Conservation (phyloP, 805 yeast genomes). For the Trichomonascus vanleenenianus region DNA sequence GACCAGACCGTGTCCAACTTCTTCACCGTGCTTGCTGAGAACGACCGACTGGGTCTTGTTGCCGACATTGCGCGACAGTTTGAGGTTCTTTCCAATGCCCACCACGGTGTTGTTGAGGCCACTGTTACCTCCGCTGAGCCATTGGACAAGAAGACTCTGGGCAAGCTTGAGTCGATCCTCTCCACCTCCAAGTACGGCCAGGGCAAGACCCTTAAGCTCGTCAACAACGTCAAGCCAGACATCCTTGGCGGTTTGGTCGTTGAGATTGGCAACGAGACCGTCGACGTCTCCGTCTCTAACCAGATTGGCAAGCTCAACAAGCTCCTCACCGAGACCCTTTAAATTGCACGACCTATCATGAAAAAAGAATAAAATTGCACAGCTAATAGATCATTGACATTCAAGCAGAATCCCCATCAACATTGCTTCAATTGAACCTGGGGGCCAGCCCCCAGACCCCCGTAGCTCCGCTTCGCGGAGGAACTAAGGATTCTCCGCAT, state of each 20-base stretch:
- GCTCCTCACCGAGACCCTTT: conserved; percentile 78
- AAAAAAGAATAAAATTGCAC: no score
- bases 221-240: conserved; percentile 79
- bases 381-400: no score
- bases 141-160: conserved; percentile 71
- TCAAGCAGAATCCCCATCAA: no score
- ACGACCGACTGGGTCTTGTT: conserved; percentile 81
- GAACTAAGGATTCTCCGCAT: no score
- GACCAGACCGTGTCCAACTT: conserved; percentile 74
- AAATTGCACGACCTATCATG: conserved; percentile 25
- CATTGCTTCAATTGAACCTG: no score
- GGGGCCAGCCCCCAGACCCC: no score
- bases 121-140: conserved; percentile 79
- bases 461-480: no score
- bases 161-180: conserved; percentile 72
- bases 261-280: conserved; percentile 94
- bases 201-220: conserved; percentile 77
- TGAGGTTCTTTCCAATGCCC: conserved; percentile 72
- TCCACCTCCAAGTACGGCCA: conserved; percentile 68
- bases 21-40: conserved; percentile 79
- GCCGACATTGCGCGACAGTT: conserved; percentile 61
- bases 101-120: conserved; percentile 89
- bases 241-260: conserved; percentile 94
- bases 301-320: conserved; percentile 86
- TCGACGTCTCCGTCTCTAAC: conserved; percentile 80